Evolutionary conservation across 306 rosid genomes (phyloP).

Genomic region (Hylodesmum podocarpum): DNA sequence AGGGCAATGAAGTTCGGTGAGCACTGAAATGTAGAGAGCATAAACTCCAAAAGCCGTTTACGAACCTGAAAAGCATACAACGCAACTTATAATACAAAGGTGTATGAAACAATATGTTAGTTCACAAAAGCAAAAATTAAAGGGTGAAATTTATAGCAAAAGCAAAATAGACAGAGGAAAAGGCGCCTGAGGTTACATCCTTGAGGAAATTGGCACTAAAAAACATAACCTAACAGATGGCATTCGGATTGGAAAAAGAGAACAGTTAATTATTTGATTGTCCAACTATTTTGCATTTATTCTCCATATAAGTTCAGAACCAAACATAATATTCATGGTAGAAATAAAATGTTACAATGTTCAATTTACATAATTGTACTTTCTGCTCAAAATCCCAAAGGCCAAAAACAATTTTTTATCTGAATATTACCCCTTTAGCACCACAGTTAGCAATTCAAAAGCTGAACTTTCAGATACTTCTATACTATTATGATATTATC

Average conservation of each 20-base stretch:
- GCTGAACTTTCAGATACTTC: not conserved
- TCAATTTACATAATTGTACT: not conserved
- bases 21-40: conserved; percentile 86
- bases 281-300: conserved; percentile 6
- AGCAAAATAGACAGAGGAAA: not conserved
- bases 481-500: not conserved
- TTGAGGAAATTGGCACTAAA: not conserved
- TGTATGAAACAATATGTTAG: not conserved
- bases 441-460: not conserved
- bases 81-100: conserved; percentile 15
- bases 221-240: not conserved
- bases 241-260: conserved; percentile 1
- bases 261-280: not conserved
- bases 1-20: conserved; percentile 82
- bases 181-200: not conserved
- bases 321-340: not conserved
- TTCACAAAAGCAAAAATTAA: not conserved
- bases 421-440: not conserved
- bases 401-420: not conserved
- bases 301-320: conserved; percentile 4
- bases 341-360: not conserved
- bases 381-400: not conserved
- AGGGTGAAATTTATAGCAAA: conserved; percentile 9
- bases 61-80: conserved; percentile 62
- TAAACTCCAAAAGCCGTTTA: conserved; percentile 81